These are phyloP conservation scores for Aspergillus terreus DNA, from an alignment of 2,329 filamentous ascomycete species.

Conservation along the genomic window DNA sequence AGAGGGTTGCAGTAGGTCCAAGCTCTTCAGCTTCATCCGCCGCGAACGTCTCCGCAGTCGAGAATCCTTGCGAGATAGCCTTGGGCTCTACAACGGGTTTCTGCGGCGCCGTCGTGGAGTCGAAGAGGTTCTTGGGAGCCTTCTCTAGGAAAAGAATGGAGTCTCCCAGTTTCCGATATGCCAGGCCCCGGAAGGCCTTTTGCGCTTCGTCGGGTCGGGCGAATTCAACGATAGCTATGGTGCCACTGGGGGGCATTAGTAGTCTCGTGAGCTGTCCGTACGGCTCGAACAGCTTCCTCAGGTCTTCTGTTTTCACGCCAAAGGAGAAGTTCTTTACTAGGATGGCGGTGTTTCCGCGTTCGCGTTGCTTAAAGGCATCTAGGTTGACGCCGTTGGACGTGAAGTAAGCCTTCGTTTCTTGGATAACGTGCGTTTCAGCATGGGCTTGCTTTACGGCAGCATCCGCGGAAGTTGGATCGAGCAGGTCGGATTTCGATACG, in stretches of 20 bases:
- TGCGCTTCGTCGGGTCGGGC: constrained; percentile 73
- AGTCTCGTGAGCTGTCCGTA: constrained; percentile 77
- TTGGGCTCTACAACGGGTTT: constrained; percentile 27
- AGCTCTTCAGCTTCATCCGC: constrained; percentile 34
- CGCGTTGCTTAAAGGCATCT: constrained; percentile 80
- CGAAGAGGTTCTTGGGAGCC: constrained; percentile 78
- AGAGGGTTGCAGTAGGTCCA: constrained; percentile 73
- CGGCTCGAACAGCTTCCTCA: constrained; percentile 77
- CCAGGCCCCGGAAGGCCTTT: constrained; percentile 76
- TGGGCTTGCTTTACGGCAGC: constrained; percentile 95
- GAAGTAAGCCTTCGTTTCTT: constrained; percentile 94
- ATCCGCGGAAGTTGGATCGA: constrained; percentile 94
- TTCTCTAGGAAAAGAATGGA: constrained; percentile 92
- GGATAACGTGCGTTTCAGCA: constrained; percentile 92
- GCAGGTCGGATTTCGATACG: constrained; percentile 81
- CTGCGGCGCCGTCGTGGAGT: constrained; percentile 32
- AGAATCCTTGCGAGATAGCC: constrained; percentile 38
- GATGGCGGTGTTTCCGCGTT: constrained; percentile 81
- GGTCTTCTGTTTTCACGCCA: constrained; percentile 72
- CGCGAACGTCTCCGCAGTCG: constrained; percentile 41
- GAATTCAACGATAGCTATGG: constrained; percentile 91
- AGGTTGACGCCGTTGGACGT: constrained; percentile 82
- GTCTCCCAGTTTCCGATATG: constrained; percentile 87
- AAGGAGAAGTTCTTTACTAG: constrained; percentile 94
- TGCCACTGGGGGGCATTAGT: constrained; percentile 87